Conservation (phyloP, 202 grass and related monocot species). For the Schoenoplectus tabernaemontani region DNA sequence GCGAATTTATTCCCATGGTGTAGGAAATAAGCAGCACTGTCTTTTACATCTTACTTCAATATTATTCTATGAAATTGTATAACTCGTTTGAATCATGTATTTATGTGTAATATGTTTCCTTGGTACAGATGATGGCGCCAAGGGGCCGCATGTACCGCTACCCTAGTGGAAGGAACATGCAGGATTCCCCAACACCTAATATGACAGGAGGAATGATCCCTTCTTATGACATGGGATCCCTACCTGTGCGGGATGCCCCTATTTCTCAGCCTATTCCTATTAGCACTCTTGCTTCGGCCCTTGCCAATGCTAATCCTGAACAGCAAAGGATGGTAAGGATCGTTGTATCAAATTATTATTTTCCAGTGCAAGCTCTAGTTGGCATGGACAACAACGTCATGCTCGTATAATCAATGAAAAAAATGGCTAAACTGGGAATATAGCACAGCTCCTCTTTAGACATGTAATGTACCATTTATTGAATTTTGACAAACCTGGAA, state of each 20-base stretch:
- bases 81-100: not conserved
- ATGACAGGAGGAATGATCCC: conserved; percentile 65
- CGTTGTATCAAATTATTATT: not conserved
- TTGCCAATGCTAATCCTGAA: conserved; percentile 77
- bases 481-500: not conserved
- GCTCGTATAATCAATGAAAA: not conserved
- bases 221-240: conserved; percentile 58
- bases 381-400: not conserved
- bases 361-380: not conserved
- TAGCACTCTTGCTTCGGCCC: conserved; percentile 68
- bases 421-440: not conserved
- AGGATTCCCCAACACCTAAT: conserved; percentile 44
- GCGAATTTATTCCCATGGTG: not conserved
- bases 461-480: not conserved
- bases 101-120: not conserved
- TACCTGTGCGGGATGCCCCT: conserved; percentile 44
- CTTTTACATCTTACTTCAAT: not conserved
- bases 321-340: conserved; percentile 70
- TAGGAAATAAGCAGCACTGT: not conserved
- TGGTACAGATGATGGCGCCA: conserved; percentile 45
- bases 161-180: conserved; percentile 69
- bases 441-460: not conserved
- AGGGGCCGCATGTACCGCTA: conserved; percentile 76
- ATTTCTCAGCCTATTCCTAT: conserved; percentile 59
- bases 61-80: not conserved